Base-by-base conservation (phyloP, 1,284 basidiomycete species). In the Stygiomarasmius scandens region DNA sequence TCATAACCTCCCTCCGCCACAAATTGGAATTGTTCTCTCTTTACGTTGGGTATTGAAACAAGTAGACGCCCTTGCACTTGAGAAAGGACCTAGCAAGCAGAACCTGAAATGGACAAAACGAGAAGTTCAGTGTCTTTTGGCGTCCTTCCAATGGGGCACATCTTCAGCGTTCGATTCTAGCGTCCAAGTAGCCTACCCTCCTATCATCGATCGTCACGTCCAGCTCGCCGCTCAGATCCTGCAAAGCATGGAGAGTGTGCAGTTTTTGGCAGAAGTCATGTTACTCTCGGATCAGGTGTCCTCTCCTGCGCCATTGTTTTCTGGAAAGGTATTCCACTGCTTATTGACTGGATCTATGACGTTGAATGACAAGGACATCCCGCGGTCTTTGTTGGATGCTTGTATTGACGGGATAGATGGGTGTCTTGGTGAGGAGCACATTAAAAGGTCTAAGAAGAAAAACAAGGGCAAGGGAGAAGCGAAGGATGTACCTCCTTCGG, bases 191-290 rank as follows among this genome's bases (percentile, higher is more conserved):
- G 56, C 62, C 2, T 54, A 54, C 16, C 75, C 74, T 10, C 71
- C 71, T 1, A 71, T 86, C 24, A 65, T 70, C 16, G 85, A 87
- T 65, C 78, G 92, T 9, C 82, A 87, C 62, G 76, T 92, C 23
- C 89, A 93, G 63, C 77, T 94, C 19, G 78, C 83, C 44, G 88
- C 91, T 0, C 91, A 93, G 64, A 65, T 86, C 6, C 71, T 84
- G 2, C 77, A 81, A 54, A 81, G 86, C 1, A 67, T 89, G 19
- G 85, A 89, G 55, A 77, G 77, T 25, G 73, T 88, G 36, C 80
- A 83, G 25, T 77, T 85, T 20, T 71, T 92, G 20, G 73, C 81
- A 0, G 83, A 91, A 62, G 76, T 82, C 5, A 72, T 92, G 24
- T 74, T 90, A 3, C 71, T 89, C 41, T 66, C 76, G 16, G 70